These are phyloP conservation scores for Lyophyllum semitale DNA, from an alignment of 768 basidiomycete species.

Conservation along the genomic window DNA sequence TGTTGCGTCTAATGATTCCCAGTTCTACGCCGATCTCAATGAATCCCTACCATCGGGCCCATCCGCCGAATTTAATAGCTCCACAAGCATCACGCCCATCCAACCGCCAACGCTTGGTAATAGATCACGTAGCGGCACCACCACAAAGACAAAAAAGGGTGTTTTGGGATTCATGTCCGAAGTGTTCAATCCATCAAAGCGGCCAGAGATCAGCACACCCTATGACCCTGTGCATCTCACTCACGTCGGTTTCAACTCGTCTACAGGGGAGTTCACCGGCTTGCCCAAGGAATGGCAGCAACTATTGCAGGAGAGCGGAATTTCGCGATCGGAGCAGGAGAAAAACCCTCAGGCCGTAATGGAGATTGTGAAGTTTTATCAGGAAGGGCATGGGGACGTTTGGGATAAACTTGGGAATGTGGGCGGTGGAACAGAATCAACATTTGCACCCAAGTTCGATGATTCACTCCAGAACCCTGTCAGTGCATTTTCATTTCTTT, in stretches of 20 bases:
- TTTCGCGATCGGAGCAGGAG: slow-evolving; percentile 92
- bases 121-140: slow-evolving; percentile 50
- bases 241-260: slow-evolving; percentile 98
- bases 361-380: slow-evolving; percentile 99
- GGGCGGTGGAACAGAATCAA: slow-evolving; percentile 27
- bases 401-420: slow-evolving; percentile 86
- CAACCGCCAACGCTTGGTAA: slow-evolving; percentile 22
- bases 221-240: slow-evolving; percentile 99
- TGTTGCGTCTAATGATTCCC: slow-evolving; percentile 30
- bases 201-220: slow-evolving; percentile 93
- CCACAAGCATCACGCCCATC: slow-evolving; percentile 19
- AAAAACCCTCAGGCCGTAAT: slow-evolving; percentile 97
- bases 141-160: slow-evolving; percentile 60
- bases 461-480: slow-evolving; percentile 61
- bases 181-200: slow-evolving; percentile 69
- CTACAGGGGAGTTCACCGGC: slow-evolving; percentile 97
- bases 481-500: slow-evolving; percentile 29
- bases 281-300: slow-evolving; percentile 99
- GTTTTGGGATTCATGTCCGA: slow-evolving; percentile 76
- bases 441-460: slow-evolving; percentile 38
- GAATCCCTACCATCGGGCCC: slow-evolving; percentile 40
- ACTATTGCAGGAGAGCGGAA: slow-evolving; percentile 92
- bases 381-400: slow-evolving; percentile 78
- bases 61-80: slow-evolving; percentile 28
- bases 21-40: slow-evolving; percentile 47